Percentiles rank a stretch among this genome's conserved stretches.
Evolutionary conservation across 768 basidiomycete genomes (phyloP).

Genomic region (Kwoniella europaea): DNA sequence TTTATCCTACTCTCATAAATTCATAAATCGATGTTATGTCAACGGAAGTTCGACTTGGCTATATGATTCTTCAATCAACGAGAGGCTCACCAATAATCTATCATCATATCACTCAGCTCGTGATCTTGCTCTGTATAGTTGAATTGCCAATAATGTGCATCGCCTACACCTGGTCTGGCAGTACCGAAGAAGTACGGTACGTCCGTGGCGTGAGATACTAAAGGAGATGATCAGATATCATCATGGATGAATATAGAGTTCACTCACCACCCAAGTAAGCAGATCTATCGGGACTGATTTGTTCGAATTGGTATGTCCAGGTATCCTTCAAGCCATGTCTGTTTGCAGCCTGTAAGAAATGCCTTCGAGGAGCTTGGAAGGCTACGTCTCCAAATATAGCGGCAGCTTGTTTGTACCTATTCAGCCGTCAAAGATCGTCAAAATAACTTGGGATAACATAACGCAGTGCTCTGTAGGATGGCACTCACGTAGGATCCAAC

Average conservation of each 20-base stretch:
- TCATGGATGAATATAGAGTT: background rate
- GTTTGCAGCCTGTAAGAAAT: slow-evolving; percentile 42
- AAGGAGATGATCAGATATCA: too few species aligned
- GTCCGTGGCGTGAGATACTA: slow-evolving; percentile 18
- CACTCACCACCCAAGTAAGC: slow-evolving; percentile 20
- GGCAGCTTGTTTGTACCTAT: slow-evolving; percentile 44
- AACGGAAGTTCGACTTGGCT: too few species aligned
- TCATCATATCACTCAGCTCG: slow-evolving; percentile 30
- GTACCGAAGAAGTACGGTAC: slow-evolving; percentile 19
- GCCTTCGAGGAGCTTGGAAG: slow-evolving; percentile 50
- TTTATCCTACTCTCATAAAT: slow-evolving; percentile 37
- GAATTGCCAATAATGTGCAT: slow-evolving; percentile 6
- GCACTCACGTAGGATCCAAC: slow-evolving; percentile 29
- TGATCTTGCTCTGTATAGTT: slow-evolving; percentile 38
- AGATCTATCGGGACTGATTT: slow-evolving; percentile 18
- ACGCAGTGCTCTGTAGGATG: background rate
- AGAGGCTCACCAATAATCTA: slow-evolving; percentile 49
- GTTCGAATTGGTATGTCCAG: slow-evolving; percentile 53
- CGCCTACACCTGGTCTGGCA: slow-evolving; percentile 11
- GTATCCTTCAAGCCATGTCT: slow-evolving; percentile 34
- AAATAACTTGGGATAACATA: background rate
- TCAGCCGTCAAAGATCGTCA: background rate
- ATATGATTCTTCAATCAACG: too few species aligned
- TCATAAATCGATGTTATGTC: too few species aligned
- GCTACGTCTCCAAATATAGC: slow-evolving; percentile 49